phyloP scores from a whole-genome alignment of 1,139 yeast genomes.

The Meyerozyma carpophila region DNA sequence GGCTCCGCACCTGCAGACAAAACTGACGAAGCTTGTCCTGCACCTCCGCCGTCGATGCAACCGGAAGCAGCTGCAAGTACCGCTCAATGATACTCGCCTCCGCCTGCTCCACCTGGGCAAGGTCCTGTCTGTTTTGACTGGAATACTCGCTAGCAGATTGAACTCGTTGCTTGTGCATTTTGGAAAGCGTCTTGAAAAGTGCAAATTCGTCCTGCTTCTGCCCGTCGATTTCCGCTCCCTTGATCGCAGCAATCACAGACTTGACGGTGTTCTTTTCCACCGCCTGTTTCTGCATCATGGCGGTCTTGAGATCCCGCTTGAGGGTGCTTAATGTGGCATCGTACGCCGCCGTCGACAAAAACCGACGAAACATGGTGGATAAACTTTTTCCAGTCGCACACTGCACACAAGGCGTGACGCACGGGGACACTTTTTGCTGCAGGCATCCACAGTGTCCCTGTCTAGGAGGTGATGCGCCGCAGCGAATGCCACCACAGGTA shows the following conservation, averaged over 20 bases:
- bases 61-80: constrained; percentile 41
- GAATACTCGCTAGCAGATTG: constrained; percentile 50
- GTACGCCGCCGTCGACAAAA: constrained; percentile 23
- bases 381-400: neutral
- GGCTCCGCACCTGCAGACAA: constrained; percentile 2
- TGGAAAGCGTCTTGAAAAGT: constrained; percentile 41
- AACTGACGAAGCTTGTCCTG: constrained; percentile 30
- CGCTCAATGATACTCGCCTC: constrained; percentile 43
- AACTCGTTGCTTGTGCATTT: constrained; percentile 48
- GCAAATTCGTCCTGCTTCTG: constrained; percentile 36
- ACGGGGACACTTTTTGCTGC: neutral
- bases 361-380: neutral
- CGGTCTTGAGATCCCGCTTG: constrained; percentile 43
- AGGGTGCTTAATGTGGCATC: constrained; percentile 25
- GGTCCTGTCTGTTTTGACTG: constrained; percentile 47
- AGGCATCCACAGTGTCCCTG: neutral
- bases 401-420: neutral
- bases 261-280: constrained; percentile 15
- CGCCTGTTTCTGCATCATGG: constrained; percentile 43
- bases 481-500: too few relatives aligned
- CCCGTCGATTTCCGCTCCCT: constrained; percentile 12
- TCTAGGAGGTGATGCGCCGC: too few relatives aligned
- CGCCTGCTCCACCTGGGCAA: constrained; percentile 49
- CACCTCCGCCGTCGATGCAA: constrained; percentile 47
- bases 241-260: constrained; percentile 9